These are phyloP conservation scores for Apiospora malaysiana DNA, from an alignment of 2,329 filamentous ascomycete genomes.

Conservation along the genomic window DNA sequence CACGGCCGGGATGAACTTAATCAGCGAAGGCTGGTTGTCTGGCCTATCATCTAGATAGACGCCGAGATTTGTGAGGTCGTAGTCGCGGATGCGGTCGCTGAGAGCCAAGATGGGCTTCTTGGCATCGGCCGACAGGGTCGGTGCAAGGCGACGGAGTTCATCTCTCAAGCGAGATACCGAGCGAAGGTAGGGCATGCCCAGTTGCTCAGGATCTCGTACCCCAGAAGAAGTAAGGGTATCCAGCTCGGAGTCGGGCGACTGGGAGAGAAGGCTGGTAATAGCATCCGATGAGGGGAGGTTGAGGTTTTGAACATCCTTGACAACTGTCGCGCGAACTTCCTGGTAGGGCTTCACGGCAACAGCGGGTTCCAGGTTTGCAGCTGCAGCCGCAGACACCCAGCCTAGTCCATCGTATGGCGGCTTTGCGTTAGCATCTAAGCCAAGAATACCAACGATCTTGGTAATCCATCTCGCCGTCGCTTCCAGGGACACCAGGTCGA, in stretches of 20 bases:
- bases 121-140: conserved; percentile 51
- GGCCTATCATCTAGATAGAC: conserved; percentile 87
- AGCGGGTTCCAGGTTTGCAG: conserved; percentile 50
- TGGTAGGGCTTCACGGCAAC: conserved; percentile 55
- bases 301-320: conserved; percentile 52
- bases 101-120: conserved; percentile 77
- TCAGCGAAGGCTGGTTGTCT: conserved; percentile 71
- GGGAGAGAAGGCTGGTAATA: conserved; percentile 49
- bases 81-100: conserved; percentile 81
- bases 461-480: conserved; percentile 79
- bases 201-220: conserved; percentile 56
- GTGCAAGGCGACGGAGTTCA: conserved; percentile 63
- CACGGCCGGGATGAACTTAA: conserved; percentile 67
- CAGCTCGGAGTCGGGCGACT: conserved; percentile 54
- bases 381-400: conserved; percentile 52
- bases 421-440: conserved; percentile 70
- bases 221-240: conserved; percentile 50
- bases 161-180: conserved; percentile 64
- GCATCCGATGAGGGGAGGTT: conserved; percentile 53
- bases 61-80: conserved; percentile 79
- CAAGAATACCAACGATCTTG: conserved; percentile 82
- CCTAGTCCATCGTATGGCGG: conserved; percentile 62
- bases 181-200: conserved; percentile 62
- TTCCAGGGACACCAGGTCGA: conserved; percentile 55
- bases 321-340: conserved; percentile 51